Conservation (phyloP, 2,329 filamentous ascomycete genomes). For the Rhinocladiella similis region DNA sequence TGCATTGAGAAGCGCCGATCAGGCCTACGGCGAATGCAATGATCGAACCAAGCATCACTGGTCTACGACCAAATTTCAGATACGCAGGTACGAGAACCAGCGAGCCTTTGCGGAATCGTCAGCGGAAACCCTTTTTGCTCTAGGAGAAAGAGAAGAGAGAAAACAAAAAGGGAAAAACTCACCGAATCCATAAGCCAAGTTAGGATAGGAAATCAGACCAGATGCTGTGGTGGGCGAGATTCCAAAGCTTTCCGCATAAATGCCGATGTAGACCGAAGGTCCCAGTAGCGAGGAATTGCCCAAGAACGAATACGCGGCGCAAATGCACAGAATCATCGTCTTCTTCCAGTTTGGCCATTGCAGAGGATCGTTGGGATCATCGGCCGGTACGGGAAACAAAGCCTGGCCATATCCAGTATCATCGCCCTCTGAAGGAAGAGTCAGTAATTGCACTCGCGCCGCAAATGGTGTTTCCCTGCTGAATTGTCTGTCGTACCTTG, state of each 20-base stretch:
- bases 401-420: conserved; percentile 62
- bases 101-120: conserved; percentile 35
- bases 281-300: conserved; percentile 59
- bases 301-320: conserved; percentile 59
- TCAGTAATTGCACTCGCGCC: conserved; percentile 1
- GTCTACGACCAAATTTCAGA: neutral
- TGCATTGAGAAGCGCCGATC: conserved; percentile 44
- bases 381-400: conserved; percentile 60
- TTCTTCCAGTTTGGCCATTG: conserved; percentile 60
- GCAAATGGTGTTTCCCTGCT: no score
- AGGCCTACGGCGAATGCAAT: conserved; percentile 42
- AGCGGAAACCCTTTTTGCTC: conserved; percentile 27
- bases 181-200: conserved; percentile 61
- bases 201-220: conserved; percentile 60
- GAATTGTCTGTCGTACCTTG: conserved; percentile 29
- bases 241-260: conserved; percentile 54
- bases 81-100: conserved; percentile 60
- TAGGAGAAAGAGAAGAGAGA: neutral
- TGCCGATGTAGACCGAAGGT: conserved; percentile 58
- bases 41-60: neutral
- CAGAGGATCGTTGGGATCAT: conserved; percentile 62
- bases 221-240: conserved; percentile 55
- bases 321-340: conserved; percentile 55
- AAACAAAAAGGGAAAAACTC: conserved; percentile 4
- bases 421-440: conserved; percentile 50